Percentiles rank a stretch among this genome's conserved stretches.
These are phyloP conservation scores for Diutina siamensis DNA, from an alignment of 1,139 yeast species.

Conservation along the genomic window DNA sequence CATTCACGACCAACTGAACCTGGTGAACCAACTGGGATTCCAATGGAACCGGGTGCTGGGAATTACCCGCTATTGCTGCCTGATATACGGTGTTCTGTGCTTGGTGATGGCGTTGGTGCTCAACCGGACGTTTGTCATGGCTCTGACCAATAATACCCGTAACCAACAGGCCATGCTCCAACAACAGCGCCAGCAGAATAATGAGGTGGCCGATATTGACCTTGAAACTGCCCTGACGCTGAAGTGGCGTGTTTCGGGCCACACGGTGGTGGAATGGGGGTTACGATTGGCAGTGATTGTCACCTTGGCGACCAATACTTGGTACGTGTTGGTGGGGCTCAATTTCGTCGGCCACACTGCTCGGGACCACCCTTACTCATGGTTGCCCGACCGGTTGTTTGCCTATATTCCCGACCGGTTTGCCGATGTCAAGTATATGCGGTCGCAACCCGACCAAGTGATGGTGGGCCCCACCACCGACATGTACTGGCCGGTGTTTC, in stretches of 20 bases:
- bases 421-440: conserved; percentile 20
- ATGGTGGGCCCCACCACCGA: conserved; percentile 42
- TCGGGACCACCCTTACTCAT: background rate
- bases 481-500: conserved; percentile 53
- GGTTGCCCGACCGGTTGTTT: conserved; percentile 12
- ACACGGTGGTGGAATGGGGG: background rate
- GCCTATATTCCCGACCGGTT: conserved; percentile 23
- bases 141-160: conserved; percentile 7
- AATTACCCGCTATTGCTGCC: conserved; percentile 9
- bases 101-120: conserved; percentile 11
- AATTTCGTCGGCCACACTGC: background rate
- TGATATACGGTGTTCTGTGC: conserved; percentile 10
- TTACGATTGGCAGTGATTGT: background rate
- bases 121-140: conserved; percentile 10
- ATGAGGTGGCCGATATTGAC: background rate
- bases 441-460: conserved; percentile 20
- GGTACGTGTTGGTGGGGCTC: conserved; percentile 1
- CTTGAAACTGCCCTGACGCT: background rate
- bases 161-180: conserved; percentile 1
- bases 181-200: background rate
- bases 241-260: background rate
- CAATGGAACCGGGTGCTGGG: conserved; percentile 10
- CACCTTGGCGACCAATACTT: background rate
- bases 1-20: conserved; percentile 2
- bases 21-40: background rate